These are phyloP conservation scores for Clathrospora elynae DNA, from an alignment of 2,329 filamentous ascomycete species.

Conservation along the genomic window DNA sequence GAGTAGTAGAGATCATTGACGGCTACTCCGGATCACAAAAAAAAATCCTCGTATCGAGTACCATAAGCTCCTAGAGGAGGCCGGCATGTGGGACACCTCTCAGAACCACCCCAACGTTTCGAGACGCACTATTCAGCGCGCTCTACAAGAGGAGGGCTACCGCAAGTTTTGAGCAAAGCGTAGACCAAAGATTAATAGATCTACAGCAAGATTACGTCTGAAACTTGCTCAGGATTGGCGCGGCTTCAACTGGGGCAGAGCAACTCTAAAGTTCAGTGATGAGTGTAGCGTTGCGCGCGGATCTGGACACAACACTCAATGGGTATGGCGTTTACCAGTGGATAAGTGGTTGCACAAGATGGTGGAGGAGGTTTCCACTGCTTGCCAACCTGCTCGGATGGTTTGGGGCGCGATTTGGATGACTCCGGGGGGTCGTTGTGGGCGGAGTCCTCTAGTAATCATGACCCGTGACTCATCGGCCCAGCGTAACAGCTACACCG, in stretches of 20 bases:
- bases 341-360: conserved; percentile 4
- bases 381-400: conserved; percentile 1
- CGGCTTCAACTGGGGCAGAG: not conserved
- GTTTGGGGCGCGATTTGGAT: conserved; percentile 11
- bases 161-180: conserved; percentile 6
- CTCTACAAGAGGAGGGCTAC: not conserved
- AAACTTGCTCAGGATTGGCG: not conserved
- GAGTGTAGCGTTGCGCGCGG: conserved; percentile 4
- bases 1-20: not conserved
- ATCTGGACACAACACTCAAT: conserved; percentile 1
- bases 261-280: conserved; percentile 1
- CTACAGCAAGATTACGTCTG: not conserved
- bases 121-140: conserved; percentile 4
- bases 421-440: conserved; percentile 1
- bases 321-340: not conserved
- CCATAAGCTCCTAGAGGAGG: conserved; percentile 3
- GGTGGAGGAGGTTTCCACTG: not conserved
- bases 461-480: conserved; percentile 14
- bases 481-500: conserved; percentile 7
- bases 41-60: conserved; percentile 6
- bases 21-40: not conserved
- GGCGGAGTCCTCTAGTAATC: conserved; percentile 10
- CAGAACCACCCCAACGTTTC: not conserved
- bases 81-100: not conserved
- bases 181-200: conserved; percentile 1